Conservation (phyloP, 371 early-diverging fungal genomes). For the Mortierella sp. region DNA sequence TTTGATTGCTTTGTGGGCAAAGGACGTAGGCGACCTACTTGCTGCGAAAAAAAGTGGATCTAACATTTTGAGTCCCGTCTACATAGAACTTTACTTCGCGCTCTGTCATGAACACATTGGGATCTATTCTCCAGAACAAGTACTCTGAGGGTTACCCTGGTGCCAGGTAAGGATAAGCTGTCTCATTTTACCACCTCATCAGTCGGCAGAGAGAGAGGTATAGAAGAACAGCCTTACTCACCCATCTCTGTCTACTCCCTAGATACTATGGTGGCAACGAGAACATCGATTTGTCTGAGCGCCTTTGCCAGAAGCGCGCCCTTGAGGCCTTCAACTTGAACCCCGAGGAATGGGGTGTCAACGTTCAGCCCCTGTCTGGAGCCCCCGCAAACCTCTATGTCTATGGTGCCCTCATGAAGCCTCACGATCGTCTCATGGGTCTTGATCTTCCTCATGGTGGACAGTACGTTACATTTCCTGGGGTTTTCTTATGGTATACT, state of each 20-base stretch:
- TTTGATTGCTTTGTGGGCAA: too few relatives aligned
- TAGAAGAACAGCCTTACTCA: not conserved
- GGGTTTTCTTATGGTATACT: not conserved
- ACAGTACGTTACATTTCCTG: constrained; percentile 76
- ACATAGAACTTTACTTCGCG: constrained; percentile 98
- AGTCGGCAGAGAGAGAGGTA: not conserved
- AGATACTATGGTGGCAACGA: constrained; percentile 99
- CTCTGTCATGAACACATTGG: constrained; percentile 96
- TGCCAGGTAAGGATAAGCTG: constrained; percentile 71
- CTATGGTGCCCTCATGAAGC: constrained; percentile 95
- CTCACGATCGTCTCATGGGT: constrained; percentile 99
- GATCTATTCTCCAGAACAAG: constrained; percentile 99
- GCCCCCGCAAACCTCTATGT: constrained; percentile 98
- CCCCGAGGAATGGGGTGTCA: constrained; percentile 97
- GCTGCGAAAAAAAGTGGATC: too few relatives aligned
- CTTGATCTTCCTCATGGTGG: constrained; percentile 99
- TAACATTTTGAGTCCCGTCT: too few relatives aligned
- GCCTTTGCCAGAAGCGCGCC: constrained; percentile 96
- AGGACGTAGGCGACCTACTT: too few relatives aligned
- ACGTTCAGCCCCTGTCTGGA: constrained; percentile 98
- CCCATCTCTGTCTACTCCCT: not conserved
- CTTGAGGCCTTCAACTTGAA: constrained; percentile 93
- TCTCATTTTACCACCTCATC: not conserved
- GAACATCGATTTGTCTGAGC: constrained; percentile 97
- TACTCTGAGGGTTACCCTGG: constrained; percentile 99